Percentiles rank a stretch among this genome's conserved stretches.
Conservation (phyloP, 1,284 basidiomycete species). For the Xerocomus minutiporus region DNA sequence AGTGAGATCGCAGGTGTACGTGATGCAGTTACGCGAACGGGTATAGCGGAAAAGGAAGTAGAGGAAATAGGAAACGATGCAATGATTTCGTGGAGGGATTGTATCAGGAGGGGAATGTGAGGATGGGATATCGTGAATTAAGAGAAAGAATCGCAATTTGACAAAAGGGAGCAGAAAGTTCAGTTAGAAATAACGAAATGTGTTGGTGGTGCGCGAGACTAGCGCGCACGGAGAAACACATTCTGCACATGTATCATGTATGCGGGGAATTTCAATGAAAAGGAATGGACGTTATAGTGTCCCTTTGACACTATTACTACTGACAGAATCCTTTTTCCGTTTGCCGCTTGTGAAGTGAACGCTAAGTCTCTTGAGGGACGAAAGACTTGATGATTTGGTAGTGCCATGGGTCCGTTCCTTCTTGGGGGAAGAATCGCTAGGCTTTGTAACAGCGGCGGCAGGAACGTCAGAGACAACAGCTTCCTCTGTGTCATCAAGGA, state of each 20-base stretch:
- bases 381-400: slow-evolving; percentile 44
- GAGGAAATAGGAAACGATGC: slow-evolving; percentile 8
- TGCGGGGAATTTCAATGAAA: slow-evolving; percentile 4
- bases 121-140: slow-evolving; percentile 13
- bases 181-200: slow-evolving; percentile 5
- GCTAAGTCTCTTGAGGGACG: slow-evolving; percentile 54
- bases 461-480: not conserved
- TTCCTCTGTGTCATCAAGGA: slow-evolving; percentile 23
- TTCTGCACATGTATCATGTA: slow-evolving; percentile 8
- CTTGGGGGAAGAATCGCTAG: not conserved
- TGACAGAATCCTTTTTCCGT: slow-evolving; percentile 52
- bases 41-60: slow-evolving; percentile 24
- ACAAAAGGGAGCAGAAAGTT: slow-evolving; percentile 6
- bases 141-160: slow-evolving; percentile 2
- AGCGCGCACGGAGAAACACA: slow-evolving; percentile 14
- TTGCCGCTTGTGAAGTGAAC: slow-evolving; percentile 33
- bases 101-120: slow-evolving; percentile 6
- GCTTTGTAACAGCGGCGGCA: not conserved
- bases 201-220: slow-evolving; percentile 11
- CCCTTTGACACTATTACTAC: slow-evolving; percentile 34
- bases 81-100: slow-evolving; percentile 10
- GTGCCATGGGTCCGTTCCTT: slow-evolving; percentile 44
- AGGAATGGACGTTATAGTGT: slow-evolving; percentile 24
- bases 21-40: slow-evolving; percentile 28
- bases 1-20: slow-evolving; percentile 31